Evolutionary conservation across 495 filamentous ascomycete species (phyloP), one percentile per base, ranked within the genome.

Genomic region (Podospora anserina): DNA sequence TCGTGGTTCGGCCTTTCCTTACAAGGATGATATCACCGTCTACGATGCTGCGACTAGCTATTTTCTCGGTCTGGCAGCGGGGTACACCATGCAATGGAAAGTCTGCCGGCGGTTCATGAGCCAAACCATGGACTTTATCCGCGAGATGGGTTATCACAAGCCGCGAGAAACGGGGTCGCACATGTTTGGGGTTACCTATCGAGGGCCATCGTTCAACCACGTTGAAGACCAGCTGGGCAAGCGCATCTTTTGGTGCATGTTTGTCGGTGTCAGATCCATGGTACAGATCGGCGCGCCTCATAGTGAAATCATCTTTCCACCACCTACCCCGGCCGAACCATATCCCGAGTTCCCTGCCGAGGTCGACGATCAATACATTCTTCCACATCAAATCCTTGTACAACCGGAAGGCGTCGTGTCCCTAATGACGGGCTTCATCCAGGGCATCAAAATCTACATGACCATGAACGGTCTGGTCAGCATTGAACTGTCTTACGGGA

Each of bases 41-140:
- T 90, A 95, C 68, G 92, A 96, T 78, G 92, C 92, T 0, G 88
- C 88, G 0, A 92, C 90, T n/a, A 95, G 92, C 78, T 96, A 94
- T 73, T 91, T 94, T 70, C 78, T 95, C 15, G 91, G 84, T 3
- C 75, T 93, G 27, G 88, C 88, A n/a, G 86, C 87, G 4, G 85
- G 83, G 1, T 90, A 92, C 75, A 89, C 88, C 0, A 87, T 88
- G 72, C 86, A 90, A 67, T 88, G 87, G 79, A 86, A 87, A 62
- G 79, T 84, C 2, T 89, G 86, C 72, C 85, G 88, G 49, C 80
- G 89, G 11, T 94, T 93, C 76, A 83, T 94, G 67, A 84, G 85
- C 3, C 91, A 95, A 78, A 89, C 90, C 59, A 80, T 91, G 76
- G 87, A 87, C 1, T 92, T 95, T 72, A 77, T 91, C 16, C 84